Base-by-base conservation (phyloP, 1,284 basidiomycete genomes). In the Gomphus bonarii region DNA sequence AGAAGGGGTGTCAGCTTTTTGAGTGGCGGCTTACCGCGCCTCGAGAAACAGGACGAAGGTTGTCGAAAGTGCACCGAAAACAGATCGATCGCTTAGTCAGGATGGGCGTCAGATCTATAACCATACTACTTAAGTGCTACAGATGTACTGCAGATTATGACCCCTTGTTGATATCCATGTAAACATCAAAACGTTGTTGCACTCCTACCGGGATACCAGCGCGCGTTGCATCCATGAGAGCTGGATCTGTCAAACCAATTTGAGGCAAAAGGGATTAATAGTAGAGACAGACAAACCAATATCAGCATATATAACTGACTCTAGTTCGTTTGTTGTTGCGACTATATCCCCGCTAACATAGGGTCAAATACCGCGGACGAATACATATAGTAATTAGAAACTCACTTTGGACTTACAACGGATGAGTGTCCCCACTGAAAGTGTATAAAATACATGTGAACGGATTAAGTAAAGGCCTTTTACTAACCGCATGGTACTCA, bases 121-220 rank as follows among this genome's bases (percentile, higher is more conserved):
- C 25, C 7, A 11, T 3, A 25, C 25, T 25, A 25, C 25, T 25
- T 31, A 31, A 0, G 18, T 31, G 9, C 48, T 51, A 18, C 48
- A 25, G 43, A 31, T 7, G 18, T 31, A 20, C 48, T 51, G 16
- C 48, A 25, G 43, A 43, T 53, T 50, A 33, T 16, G 28, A 28
- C 18, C 36, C 54, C 51, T 62, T 62, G 59, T 74, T 78, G 50
- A 95, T 81, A 67, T 95, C 86, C 4, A 79, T 74, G 68, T 97
- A 97, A 54, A 95, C 90, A 70, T 95, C 94, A 67, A 95, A 97
- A 57, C 94, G 80, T 59, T 93, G 73, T 70, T 97, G 95, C 22
- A 74, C 79, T 0, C 90, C 93, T 18, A 97, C 89, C 12, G 93
- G 93, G 57, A 95, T 89, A 12, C 88, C 88, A 55, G 79, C 75